phyloP scores from a whole-genome alignment of 208 protist species.

The Trypanosoma grayi region DNA sequence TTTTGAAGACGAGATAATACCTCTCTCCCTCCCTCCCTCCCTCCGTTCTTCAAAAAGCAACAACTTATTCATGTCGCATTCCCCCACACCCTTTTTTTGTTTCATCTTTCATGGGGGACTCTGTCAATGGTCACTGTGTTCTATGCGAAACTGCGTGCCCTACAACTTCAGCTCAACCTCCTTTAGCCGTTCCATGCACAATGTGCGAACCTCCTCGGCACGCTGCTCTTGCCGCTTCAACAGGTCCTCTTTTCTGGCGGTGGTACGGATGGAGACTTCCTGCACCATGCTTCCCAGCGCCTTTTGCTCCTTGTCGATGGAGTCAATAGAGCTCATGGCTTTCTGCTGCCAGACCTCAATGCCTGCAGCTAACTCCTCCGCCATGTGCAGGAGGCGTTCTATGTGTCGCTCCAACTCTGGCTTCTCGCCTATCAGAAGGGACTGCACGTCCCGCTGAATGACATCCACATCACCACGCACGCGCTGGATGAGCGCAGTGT shows the following conservation, averaged over 20 bases:
- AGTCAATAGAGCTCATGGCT: slow-evolving; percentile 59
- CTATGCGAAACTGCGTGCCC: not conserved
- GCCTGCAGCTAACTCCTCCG: slow-evolving; percentile 63
- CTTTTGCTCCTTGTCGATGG: slow-evolving; percentile 78
- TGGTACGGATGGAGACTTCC: slow-evolving; percentile 47
- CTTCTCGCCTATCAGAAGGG: slow-evolving; percentile 46
- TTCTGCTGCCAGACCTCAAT: slow-evolving; percentile 81
- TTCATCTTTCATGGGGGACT: not conserved
- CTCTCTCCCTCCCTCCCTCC: too few relatives aligned
- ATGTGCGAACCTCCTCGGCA: slow-evolving; percentile 37
- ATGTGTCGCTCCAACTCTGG: slow-evolving; percentile 58
- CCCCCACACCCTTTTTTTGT: not conserved
- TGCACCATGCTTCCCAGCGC: slow-evolving; percentile 57
- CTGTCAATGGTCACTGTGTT: not conserved
- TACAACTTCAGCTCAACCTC: slow-evolving; percentile 20
- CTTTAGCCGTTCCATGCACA: slow-evolving; percentile 37
- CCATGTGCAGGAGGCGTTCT: slow-evolving; percentile 57
- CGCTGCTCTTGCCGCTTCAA: slow-evolving; percentile 48
- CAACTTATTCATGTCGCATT: not conserved
- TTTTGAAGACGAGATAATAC: too few relatives aligned
- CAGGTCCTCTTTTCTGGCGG: slow-evolving; percentile 41
- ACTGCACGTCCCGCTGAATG: slow-evolving; percentile 34
- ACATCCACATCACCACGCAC: slow-evolving; percentile 48
- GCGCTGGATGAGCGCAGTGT: slow-evolving; percentile 29
- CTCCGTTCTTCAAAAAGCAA: too few relatives aligned